Evolutionary conservation across 2,329 filamentous ascomycete genomes (phyloP).

Genomic region (Xylaria sp.): DNA sequence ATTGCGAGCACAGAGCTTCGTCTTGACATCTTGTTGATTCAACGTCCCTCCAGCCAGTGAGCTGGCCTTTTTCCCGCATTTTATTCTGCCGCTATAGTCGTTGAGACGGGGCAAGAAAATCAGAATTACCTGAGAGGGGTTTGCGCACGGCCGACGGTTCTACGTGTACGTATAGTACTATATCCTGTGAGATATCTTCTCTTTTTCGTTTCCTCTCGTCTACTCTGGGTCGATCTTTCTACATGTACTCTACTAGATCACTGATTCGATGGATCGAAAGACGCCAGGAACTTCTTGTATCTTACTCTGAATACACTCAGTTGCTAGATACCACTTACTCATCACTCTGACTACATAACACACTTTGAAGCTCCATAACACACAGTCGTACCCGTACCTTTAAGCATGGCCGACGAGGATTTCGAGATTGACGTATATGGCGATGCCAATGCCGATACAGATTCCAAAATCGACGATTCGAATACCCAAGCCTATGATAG

Average conservation of each 20-base stretch:
- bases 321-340: slow-evolving; percentile 45
- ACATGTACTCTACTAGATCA: slow-evolving; percentile 47
- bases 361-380: slow-evolving; percentile 48
- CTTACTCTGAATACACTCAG: slow-evolving; percentile 53
- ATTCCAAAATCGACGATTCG: slow-evolving; percentile 49
- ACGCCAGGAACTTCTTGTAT: slow-evolving; percentile 55
- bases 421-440: slow-evolving; percentile 80
- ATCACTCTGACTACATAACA: slow-evolving; percentile 42
- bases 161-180: slow-evolving; percentile 68
- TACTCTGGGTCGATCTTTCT: slow-evolving; percentile 36
- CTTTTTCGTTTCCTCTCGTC: slow-evolving; percentile 48
- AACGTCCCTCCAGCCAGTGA: slow-evolving; percentile 21
- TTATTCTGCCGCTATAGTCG: slow-evolving; percentile 41
- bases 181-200: slow-evolving; percentile 54
- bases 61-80: slow-evolving; percentile 28
- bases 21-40: slow-evolving; percentile 58
- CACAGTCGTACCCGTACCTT: slow-evolving; percentile 41
- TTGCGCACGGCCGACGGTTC: slow-evolving; percentile 39
- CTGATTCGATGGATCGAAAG: slow-evolving; percentile 51
- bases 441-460: slow-evolving; percentile 62
- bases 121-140: slow-evolving; percentile 35
- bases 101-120: slow-evolving; percentile 32
- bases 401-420: slow-evolving; percentile 73
- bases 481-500: slow-evolving; percentile 53
- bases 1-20: slow-evolving; percentile 73